Conservation (phyloP, 192 early-diverging fungal genomes). For the Lobosporangium transversale region DNA sequence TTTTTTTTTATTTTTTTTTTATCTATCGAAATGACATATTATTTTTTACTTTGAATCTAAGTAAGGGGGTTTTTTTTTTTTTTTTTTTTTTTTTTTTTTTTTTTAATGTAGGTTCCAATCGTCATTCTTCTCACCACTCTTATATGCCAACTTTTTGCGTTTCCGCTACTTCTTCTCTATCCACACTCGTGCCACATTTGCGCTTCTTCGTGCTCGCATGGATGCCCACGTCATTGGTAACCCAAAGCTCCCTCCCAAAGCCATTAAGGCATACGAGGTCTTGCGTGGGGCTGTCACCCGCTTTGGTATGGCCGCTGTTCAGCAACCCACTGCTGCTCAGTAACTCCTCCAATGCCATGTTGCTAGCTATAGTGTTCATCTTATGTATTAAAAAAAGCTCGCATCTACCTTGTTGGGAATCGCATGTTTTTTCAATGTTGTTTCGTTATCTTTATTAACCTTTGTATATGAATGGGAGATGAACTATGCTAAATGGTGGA, state of each 20-base stretch:
- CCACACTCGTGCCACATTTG: conserved; percentile 58
- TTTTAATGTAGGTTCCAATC: conserved; percentile 55
- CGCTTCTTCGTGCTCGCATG: conserved; percentile 35
- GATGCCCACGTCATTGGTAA: conserved; percentile 55
- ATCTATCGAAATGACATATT: neutral
- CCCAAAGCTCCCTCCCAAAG: conserved; percentile 57
- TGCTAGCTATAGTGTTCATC: neutral
- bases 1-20: neutral
- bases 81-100: conserved; percentile 26
- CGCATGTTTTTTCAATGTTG: neutral
- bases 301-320: conserved; percentile 49
- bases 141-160: conserved; percentile 77
- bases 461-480: neutral
- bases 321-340: conserved; percentile 38
- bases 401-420: too few species aligned
- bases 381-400: neutral
- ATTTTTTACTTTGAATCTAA: too few species aligned
- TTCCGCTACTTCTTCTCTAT: conserved; percentile 76
- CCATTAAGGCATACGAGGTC: conserved; percentile 53
- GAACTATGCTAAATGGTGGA: neutral
- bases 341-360: too few species aligned
- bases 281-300: conserved; percentile 40
- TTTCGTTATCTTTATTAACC: neutral
- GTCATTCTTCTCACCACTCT: conserved; percentile 63
- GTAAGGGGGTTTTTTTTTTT: too few species aligned